Conservation (phyloP, 257 asterid species). For the Scutellaria minor region DNA sequence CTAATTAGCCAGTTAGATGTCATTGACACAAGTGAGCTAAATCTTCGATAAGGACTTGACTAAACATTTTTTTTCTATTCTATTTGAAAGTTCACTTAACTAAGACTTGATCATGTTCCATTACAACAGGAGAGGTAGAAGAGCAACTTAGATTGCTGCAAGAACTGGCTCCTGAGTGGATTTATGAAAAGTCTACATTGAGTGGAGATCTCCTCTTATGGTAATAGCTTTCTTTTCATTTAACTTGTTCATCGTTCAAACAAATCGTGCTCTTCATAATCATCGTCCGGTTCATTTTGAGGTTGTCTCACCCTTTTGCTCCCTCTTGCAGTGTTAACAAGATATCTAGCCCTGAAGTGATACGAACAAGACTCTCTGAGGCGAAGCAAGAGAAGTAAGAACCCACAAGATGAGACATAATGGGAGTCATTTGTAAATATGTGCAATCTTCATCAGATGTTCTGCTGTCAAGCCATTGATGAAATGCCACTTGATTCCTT, state of each 20-base stretch:
- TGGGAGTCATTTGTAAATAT: constrained; percentile 16
- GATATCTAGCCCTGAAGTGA: constrained; percentile 50
- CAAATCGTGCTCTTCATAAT: background rate
- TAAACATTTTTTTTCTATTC: background rate
- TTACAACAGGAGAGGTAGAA: constrained; percentile 71
- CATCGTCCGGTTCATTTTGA: background rate
- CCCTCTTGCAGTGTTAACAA: constrained; percentile 68
- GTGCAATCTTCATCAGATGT: background rate
- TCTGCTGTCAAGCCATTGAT: constrained; percentile 13
- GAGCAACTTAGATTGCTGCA: constrained; percentile 71
- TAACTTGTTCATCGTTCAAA: too few species aligned
- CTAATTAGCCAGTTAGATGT: constrained; percentile 53
- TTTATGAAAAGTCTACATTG: constrained; percentile 55
- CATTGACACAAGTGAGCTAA: constrained; percentile 61
- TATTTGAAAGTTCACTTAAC: constrained; percentile 3
- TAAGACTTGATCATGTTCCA: constrained; percentile 8
- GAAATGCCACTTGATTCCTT: constrained; percentile 8
- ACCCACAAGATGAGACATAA: background rate
- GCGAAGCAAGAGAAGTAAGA: constrained; percentile 46
- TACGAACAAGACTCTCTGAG: constrained; percentile 60
- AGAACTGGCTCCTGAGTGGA: constrained; percentile 91
- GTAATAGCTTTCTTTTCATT: constrained; percentile 39
- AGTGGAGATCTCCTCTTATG: constrained; percentile 74
- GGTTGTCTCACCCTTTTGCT: background rate
- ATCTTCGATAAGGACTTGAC: background rate